Conservation (phyloP, 2,329 filamentous ascomycete species). For the Apiospora hydei region DNA sequence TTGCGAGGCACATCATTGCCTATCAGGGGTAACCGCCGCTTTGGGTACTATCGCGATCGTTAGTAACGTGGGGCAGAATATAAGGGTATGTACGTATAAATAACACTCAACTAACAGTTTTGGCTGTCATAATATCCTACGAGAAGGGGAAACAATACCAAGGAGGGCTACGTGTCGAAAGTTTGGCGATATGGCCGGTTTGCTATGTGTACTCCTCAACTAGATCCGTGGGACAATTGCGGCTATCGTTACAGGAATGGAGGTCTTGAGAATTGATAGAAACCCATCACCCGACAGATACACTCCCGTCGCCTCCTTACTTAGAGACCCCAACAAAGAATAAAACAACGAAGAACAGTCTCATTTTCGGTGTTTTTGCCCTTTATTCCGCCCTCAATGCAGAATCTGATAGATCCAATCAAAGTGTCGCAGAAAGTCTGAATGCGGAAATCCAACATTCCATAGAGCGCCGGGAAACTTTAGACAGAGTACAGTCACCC, state of each 20-base stretch:
- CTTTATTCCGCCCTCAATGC: not conserved
- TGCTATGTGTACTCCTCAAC: not conserved
- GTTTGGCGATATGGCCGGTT: not conserved
- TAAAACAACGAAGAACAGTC: not conserved
- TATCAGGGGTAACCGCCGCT: not conserved
- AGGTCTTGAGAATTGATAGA: not conserved
- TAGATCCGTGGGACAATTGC: not conserved
- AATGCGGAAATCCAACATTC: not conserved
- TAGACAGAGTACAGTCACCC: not conserved
- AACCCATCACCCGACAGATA: not conserved
- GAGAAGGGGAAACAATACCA: not conserved
- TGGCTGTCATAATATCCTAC: not conserved
- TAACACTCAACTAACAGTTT: not conserved
- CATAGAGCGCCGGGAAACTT: not conserved
- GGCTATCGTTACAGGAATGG: not conserved
- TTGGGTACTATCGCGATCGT: not conserved
- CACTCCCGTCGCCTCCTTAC: not conserved
- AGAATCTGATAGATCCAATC: not conserved
- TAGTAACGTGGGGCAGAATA: not conserved
- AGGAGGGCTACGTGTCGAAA: not conserved
- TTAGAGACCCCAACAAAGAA: not conserved
- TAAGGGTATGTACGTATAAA: not conserved
- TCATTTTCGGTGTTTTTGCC: not conserved
- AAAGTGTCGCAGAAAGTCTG: not conserved
- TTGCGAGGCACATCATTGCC: not conserved